A percentile compares a stretch with the other conserved stretches of the same genome.
Evolutionary conservation across 2,329 filamentous ascomycete species (phyloP).

Genomic region (Hirsutella minnesotensis): DNA sequence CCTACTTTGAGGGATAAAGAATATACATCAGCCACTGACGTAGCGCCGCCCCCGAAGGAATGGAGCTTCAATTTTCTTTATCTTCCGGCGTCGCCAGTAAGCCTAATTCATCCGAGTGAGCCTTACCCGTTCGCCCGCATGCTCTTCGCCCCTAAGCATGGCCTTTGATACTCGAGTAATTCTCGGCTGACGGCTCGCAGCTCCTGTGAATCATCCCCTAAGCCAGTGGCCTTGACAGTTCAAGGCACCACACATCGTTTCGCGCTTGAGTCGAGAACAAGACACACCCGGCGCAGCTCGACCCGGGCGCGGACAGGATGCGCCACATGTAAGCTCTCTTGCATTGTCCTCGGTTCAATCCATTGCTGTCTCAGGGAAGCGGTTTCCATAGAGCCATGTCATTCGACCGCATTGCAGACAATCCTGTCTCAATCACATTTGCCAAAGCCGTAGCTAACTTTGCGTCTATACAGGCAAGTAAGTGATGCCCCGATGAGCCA

Average conservation of each 20-base stretch:
- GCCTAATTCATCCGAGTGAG: constrained; percentile 2
- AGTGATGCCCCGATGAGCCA: no score
- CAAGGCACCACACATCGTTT: constrained; percentile 22
- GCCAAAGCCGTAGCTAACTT: no score
- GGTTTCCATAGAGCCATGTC: no score
- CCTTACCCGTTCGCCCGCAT: neutral
- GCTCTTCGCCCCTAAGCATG: no score
- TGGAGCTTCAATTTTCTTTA: constrained; percentile 28
- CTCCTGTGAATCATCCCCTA: neutral
- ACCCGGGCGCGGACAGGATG: constrained; percentile 26
- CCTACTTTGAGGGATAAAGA: no score
- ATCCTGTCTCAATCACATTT: no score
- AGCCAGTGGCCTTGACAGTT: constrained; percentile 5
- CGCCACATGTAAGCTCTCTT: constrained; percentile 19
- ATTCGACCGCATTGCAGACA: no score
- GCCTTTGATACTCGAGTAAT: no score
- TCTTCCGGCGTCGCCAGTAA: constrained; percentile 12
- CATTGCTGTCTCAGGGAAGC: no score
- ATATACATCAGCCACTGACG: constrained; percentile 3
- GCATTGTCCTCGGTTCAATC: no score
- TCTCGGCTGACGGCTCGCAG: neutral
- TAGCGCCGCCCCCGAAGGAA: constrained; percentile 5
- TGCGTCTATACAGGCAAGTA: no score
- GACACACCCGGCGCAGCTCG: constrained; percentile 25
- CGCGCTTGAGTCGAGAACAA: constrained; percentile 23